Percentiles rank a stretch among this genome's conserved stretches.
These are phyloP conservation scores for Elaphomyces granulatus DNA, from an alignment of 495 filamentous ascomycete genomes.

Conservation along the genomic window DNA sequence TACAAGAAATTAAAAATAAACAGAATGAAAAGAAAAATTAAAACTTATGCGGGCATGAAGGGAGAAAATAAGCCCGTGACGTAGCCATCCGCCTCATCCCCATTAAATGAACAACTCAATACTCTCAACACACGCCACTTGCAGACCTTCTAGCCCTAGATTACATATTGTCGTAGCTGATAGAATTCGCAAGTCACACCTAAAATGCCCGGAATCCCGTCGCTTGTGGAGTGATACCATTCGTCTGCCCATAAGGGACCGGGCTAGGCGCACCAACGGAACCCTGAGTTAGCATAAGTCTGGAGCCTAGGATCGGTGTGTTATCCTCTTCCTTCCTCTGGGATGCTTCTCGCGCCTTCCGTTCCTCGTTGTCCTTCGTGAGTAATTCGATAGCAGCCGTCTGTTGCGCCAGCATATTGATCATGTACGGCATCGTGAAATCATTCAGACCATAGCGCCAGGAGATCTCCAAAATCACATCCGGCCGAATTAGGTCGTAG, in stretches of 20 bases:
- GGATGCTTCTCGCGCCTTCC: conserved; percentile 74
- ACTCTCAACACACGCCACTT: conserved; percentile 2
- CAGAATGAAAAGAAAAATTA: too few relatives aligned
- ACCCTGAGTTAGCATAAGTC: conserved; percentile 98
- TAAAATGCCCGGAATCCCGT: conserved; percentile 58
- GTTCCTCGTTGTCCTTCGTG: conserved; percentile 94
- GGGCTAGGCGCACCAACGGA: conserved; percentile 44
- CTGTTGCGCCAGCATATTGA: conserved; percentile 90
- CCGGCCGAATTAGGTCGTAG: conserved; percentile 89
- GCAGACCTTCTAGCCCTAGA: neutral
- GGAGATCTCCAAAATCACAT: conserved; percentile 86
- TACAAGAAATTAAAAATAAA: conserved; percentile 1
- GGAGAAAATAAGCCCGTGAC: too few relatives aligned
- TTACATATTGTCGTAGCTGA: too few relatives aligned
- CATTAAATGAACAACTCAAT: too few relatives aligned
- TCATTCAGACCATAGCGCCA: conserved; percentile 93
- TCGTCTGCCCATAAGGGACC: conserved; percentile 55
- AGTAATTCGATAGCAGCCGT: conserved; percentile 68
- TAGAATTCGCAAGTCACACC: too few relatives aligned
- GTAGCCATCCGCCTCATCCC: too few relatives aligned
- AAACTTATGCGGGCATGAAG: too few relatives aligned
- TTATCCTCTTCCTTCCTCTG: conserved; percentile 83
- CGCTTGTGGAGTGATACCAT: conserved; percentile 66
- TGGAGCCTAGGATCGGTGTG: conserved; percentile 80
- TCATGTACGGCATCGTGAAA: conserved; percentile 99